A percentile compares a stretch with the other conserved stretches of the same genome.
Conservation (phyloP, 108 stramenopile species). For the Pseudonitzschia multiseries region DNA sequence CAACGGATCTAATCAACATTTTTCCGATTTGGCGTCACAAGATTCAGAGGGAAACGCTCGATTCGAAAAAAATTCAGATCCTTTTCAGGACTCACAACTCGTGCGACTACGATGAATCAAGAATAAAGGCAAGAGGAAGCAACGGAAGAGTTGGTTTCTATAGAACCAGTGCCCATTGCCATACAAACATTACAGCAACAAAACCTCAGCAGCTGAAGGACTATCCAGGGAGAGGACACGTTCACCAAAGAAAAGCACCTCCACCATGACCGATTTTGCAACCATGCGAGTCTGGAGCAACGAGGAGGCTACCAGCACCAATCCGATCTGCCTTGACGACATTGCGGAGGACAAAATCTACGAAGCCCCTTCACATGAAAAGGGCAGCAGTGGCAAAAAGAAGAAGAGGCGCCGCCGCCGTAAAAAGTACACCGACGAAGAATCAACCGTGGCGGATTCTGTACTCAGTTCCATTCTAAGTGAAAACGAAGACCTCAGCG, state of each 20-base stretch:
- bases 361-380: background rate
- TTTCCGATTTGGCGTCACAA: slow-evolving; percentile 7
- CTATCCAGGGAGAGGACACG: background rate
- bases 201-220: background rate
- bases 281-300: slow-evolving; percentile 9
- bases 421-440: slow-evolving; percentile 14
- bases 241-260: background rate
- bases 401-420: slow-evolving; percentile 1
- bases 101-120: background rate
- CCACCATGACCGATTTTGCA: slow-evolving; percentile 10
- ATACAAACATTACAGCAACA: background rate
- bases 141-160: background rate
- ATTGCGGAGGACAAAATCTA: background rate
- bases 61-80: background rate
- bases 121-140: background rate
- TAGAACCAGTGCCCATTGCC: background rate
- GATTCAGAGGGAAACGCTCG: background rate
- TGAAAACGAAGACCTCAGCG: background rate
- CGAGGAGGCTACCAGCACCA: slow-evolving; percentile 6
- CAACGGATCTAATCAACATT: background rate
- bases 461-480: slow-evolving; percentile 14
- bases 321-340: slow-evolving; percentile 14
- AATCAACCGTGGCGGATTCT: slow-evolving; percentile 12
- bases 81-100: background rate
- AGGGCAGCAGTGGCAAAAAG: background rate